Base-by-base conservation (phyloP, 139 green algal species). In the Coelastrella sp. region DNA sequence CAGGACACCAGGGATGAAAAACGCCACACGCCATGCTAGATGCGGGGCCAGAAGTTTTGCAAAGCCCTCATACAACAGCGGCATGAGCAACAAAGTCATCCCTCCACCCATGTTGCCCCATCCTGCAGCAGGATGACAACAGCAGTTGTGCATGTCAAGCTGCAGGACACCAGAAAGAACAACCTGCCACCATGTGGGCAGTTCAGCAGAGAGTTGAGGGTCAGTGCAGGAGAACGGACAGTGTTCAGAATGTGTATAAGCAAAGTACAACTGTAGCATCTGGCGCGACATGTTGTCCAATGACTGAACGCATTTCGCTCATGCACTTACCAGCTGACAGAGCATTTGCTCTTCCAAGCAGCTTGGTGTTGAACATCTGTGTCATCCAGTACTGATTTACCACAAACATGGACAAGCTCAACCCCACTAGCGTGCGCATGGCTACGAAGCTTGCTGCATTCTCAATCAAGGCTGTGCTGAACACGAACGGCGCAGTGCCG, bases 81-180 rank as follows among this genome's bases (percentile, higher is more conserved):
- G 96, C 95, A 98, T 98, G 13, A 98, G 57, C 66, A 99, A 86
- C 84, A 98, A 93, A 1, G 95, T 95, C 5, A 94, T 81, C 45
- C 96, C 96, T 25, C 89, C 93, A 67, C 93, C 93, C 25, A 94
- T 86, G 90, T 98, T 98, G 66, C 96, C 96, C 96, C 94, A 98
- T 73, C 96, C 94, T 64, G 89, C 94, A 45, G 38, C 27, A 41
- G 7, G 27, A 40, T 40, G 2, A n/a, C 48, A 57, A 8, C 19
- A 64, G 17, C 53, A 34, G 15, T 32, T 64, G 53, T 9, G 53
- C 0, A 21, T 32, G 17, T 25, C 6, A 6, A 32, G 53, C 15
- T 30, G 3, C 19, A 8, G 21, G 53, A 9, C 6, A n/a, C 1
- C 17, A 64, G 48, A 11, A 4, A 2, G 13, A 11, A 57, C 17